phyloP scores from a whole-genome alignment of 208 protist genomes.

The Crithidia acanthocephali region DNA sequence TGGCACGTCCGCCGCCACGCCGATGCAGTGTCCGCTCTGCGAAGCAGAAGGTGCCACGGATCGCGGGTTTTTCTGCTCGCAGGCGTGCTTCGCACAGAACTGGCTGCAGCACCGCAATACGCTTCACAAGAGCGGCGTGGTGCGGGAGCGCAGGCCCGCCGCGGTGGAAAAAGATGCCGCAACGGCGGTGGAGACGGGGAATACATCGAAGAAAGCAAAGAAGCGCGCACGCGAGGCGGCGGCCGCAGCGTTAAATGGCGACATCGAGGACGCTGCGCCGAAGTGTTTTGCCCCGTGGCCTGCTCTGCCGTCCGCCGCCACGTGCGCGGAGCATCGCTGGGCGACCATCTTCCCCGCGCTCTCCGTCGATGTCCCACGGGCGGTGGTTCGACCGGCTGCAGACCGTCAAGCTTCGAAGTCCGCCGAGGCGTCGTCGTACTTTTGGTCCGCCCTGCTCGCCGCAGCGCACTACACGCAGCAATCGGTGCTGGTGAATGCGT shows the following conservation, averaged over 20 bases:
- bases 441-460: conserved; percentile 64
- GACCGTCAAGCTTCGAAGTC: neutral
- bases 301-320: conserved; percentile 33
- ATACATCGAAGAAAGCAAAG: conserved; percentile 18
- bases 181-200: too few species aligned
- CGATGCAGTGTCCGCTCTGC: conserved; percentile 88
- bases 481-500: conserved; percentile 14
- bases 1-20: conserved; percentile 36
- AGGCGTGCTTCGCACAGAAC: conserved; percentile 83
- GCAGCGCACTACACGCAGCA: conserved; percentile 56
- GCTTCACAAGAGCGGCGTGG: conserved; percentile 71
- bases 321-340: conserved; percentile 20
- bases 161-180: neutral
- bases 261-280: neutral
- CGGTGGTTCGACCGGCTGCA: conserved; percentile 38
- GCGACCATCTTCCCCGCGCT: conserved; percentile 43
- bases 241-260: neutral
- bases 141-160: conserved; percentile 46
- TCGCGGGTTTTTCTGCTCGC: conserved; percentile 83
- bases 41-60: conserved; percentile 64
- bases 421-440: conserved; percentile 16
- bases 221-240: conserved; percentile 26
- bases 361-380: conserved; percentile 38
- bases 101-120: conserved; percentile 79
- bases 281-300: conserved; percentile 21